phyloP scores from a whole-genome alignment of 2,329 filamentous ascomycete genomes.

The Myriosclerotinia scirpicola region DNA sequence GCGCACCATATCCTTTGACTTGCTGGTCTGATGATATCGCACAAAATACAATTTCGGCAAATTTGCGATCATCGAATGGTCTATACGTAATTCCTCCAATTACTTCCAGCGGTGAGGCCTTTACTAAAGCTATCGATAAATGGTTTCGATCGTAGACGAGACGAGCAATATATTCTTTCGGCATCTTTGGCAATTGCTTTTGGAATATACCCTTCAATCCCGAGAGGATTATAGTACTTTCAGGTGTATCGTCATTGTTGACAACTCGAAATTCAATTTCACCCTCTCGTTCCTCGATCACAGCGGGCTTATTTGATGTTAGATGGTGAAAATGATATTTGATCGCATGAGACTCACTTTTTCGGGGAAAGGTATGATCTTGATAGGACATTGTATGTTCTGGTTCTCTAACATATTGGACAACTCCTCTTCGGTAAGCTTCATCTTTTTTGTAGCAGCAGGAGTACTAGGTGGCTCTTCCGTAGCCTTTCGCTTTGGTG shows the following conservation, averaged over 20 bases:
- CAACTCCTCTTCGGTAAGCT: slow-evolving; percentile 48
- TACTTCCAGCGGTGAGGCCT: slow-evolving; percentile 85
- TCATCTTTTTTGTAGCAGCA: slow-evolving; percentile 63
- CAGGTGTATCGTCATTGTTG: slow-evolving; percentile 87
- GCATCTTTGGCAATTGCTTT: slow-evolving; percentile 98
- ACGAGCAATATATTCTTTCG: slow-evolving; percentile 96
- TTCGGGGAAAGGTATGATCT: slow-evolving; percentile 82
- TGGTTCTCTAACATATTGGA: slow-evolving; percentile 48
- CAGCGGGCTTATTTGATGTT: slow-evolving; percentile 62
- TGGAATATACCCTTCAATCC: slow-evolving; percentile 98
- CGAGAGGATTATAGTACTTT: slow-evolving; percentile 91
- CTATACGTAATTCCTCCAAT: slow-evolving; percentile 96
- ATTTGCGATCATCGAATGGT: slow-evolving; percentile 86
- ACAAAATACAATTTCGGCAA: slow-evolving; percentile 98
- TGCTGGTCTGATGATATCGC: slow-evolving; percentile 97
- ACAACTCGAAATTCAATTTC: slow-evolving; percentile 97
- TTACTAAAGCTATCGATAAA: slow-evolving; percentile 94
- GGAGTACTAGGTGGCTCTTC: slow-evolving; percentile 62
- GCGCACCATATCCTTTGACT: slow-evolving; percentile 96
- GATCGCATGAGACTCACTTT: slow-evolving; percentile 57
- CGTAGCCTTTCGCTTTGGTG: slow-evolving; percentile 60
- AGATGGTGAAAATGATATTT: not conserved
- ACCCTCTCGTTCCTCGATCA: slow-evolving; percentile 88
- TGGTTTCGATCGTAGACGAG: slow-evolving; percentile 97
- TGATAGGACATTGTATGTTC: slow-evolving; percentile 50